A percentile compares a stretch with the other conserved stretches of the same genome.
phyloP scores from a whole-genome alignment of 495 filamentous ascomycete genomes.

The Clavariopsis aquatica region DNA sequence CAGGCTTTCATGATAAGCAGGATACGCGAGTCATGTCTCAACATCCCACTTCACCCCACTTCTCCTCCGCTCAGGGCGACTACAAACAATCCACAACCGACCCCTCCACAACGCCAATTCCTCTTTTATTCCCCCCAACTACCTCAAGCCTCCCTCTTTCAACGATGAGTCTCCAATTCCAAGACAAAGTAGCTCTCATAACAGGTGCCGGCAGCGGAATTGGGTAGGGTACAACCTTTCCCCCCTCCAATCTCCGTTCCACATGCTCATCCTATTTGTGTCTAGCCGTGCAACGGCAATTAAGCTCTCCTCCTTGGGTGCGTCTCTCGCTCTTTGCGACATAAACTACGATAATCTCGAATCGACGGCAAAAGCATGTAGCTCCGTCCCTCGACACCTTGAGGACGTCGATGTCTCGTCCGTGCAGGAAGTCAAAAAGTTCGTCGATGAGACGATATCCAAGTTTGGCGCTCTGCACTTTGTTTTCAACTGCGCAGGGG shows the following conservation, averaged over 20 bases:
- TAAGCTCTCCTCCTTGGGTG: conserved; percentile 48
- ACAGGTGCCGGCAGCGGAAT: conserved; percentile 59
- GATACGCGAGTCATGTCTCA: conserved; percentile 22
- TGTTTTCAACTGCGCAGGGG: conserved; percentile 57
- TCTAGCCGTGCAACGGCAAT: conserved; percentile 50
- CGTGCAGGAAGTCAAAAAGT: conserved; percentile 34
- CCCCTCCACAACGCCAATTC: neutral
- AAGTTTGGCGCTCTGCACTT: conserved; percentile 47
- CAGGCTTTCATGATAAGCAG: neutral
- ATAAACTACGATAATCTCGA: conserved; percentile 44
- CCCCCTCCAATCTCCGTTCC: neutral
- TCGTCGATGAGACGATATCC: conserved; percentile 40
- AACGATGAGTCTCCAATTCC: conserved; percentile 43
- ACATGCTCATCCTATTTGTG: conserved; percentile 2
- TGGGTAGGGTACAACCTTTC: conserved; percentile 41
- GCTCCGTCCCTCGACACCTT: conserved; percentile 34
- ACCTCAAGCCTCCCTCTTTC: neutral
- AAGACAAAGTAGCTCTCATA: conserved; percentile 51
- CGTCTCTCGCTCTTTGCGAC: conserved; percentile 52
- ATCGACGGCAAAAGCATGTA: conserved; percentile 29
- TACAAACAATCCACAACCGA: neutral
- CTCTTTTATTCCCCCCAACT: neutral
- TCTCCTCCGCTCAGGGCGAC: conserved; percentile 8
- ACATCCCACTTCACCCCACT: conserved; percentile 37
- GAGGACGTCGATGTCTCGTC: conserved; percentile 48